These are phyloP conservation scores for Grigorovia humatica DNA, from an alignment of 805 yeast species.

Conservation along the genomic window DNA sequence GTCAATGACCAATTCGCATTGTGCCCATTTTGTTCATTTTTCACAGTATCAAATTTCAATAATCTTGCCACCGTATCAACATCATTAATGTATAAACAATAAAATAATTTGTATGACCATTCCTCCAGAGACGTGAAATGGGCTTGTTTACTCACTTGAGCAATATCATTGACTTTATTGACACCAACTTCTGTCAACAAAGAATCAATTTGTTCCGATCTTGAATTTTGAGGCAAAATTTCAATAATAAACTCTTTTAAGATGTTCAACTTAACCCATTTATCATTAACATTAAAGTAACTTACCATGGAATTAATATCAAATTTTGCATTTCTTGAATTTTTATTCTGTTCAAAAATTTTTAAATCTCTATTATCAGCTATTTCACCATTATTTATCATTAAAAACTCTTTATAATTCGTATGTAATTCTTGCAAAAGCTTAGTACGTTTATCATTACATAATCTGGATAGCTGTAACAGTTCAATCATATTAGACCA, in stretches of 20 bases:
- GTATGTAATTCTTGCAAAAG: constrained; percentile 11
- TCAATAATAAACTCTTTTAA: constrained; percentile 18
- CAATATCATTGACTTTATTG: neutral
- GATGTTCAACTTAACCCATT: constrained; percentile 8
- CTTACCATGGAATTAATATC: neutral
- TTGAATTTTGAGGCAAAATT: constrained; percentile 9
- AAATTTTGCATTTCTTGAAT: neutral
- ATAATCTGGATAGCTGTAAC: constrained; percentile 20
- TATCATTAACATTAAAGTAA: constrained; percentile 9
- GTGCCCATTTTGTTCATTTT: neutral
- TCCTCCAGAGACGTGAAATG: constrained; percentile 8
- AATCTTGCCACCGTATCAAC: neutral
- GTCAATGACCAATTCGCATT: constrained; percentile 14
- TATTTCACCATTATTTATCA: constrained; percentile 6
- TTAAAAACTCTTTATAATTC: constrained; percentile 8
- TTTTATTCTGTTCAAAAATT: neutral
- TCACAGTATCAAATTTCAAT: neutral
- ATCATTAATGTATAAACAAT: constrained; percentile 16
- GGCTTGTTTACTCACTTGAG: neutral
- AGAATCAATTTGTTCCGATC: constrained; percentile 5
- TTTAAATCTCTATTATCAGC: constrained; percentile 14
- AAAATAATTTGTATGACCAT: constrained; percentile 16
- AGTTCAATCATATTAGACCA: constrained; percentile 23
- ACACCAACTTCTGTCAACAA: constrained; percentile 1
- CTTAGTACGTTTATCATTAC: constrained; percentile 22